Base-by-base conservation (phyloP, 176 grass and related monocot genomes). In the Carex pumila region DNA sequence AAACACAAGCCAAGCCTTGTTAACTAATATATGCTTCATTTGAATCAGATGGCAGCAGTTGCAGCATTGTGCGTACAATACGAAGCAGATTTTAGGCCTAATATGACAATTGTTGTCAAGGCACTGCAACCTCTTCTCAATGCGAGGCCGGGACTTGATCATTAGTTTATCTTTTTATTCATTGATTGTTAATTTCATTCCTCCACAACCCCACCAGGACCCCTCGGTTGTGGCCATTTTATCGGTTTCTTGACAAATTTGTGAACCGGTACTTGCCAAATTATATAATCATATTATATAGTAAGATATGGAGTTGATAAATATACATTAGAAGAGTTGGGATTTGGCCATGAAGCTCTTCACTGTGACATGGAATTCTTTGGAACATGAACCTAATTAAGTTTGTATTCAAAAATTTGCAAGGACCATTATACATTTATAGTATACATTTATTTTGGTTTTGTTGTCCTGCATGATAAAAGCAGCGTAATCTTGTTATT, bases 61-160 rank as follows among this genome's bases (percentile, higher is more conserved):
- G 87, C 87, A 12, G 87, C 87, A 15, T 67, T 88, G 43, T 88
- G 87, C 29, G 87, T 88, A 68, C 87, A 88, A 71, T 88, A 88
- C 22, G 87, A 88, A 88, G 22, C 87, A 6, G 87, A 88, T 70
- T 88, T 88, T 81, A 67, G 87, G 19, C 87, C 87, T 7, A 88
- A 88, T 67, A 88, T 88, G 87, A 88, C 87, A 7, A 88, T 88
- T n/a, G 87, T 88, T 19, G 87, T 88, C n/a, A 88, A 88, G 45
- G 87, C 87, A 31, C 59, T 88, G 25, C 87, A 88, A 61, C 87
- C 87, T 17, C 87, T 88, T 30, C 81, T 88, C 57, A 84, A 88
- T 43, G 59, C 72, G 6, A 88, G 77, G 59, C 87, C 87, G 12
- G 81, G 18, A 49, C 81, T 57, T 25, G 87, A 88, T 18, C 87